Percentiles rank a stretch among this genome's conserved stretches.
Evolutionary conservation across 2,329 filamentous ascomycete genomes (phyloP).

Genomic region (Thielaviopsis euricoi): DNA sequence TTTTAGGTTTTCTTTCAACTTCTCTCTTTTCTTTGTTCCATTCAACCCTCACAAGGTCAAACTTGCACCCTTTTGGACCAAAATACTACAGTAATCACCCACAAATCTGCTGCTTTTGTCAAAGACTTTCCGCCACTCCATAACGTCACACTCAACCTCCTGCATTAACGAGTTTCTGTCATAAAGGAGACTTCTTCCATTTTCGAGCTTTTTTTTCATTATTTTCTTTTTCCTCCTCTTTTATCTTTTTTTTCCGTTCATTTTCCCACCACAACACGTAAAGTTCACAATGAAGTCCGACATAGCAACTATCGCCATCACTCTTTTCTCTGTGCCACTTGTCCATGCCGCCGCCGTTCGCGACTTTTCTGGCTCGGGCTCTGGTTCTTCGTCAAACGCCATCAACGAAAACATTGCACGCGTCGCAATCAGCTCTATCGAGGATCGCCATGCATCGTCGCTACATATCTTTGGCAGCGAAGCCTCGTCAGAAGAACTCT

Average conservation of each 20-base stretch:
- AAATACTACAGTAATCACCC: too few relatives aligned
- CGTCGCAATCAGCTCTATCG: background rate
- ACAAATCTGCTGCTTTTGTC: too few relatives aligned
- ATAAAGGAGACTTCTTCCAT: background rate
- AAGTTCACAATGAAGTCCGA: slow-evolving; percentile 1
- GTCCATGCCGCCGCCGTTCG: slow-evolving; percentile 14
- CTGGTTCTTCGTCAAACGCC: background rate
- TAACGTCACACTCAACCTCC: too few relatives aligned
- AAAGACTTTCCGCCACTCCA: too few relatives aligned
- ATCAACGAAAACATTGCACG: background rate
- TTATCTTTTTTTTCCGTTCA: background rate
- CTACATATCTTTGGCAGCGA: background rate
- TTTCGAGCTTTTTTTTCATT: background rate
- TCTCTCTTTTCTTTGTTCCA: too few relatives aligned
- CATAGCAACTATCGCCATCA: background rate
- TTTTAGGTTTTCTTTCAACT: too few relatives aligned
- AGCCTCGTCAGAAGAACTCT: slow-evolving; percentile 25
- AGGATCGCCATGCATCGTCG: background rate
- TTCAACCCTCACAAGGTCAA: too few relatives aligned
- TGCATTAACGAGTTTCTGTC: background rate
- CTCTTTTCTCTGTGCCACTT: slow-evolving; percentile 14
- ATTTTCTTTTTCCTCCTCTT: background rate
- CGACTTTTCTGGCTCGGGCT: slow-evolving; percentile 12
- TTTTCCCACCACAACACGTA: background rate
- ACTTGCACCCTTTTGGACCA: too few relatives aligned